Evolutionary conservation across 441 rosid species (phyloP), one percentile per base, ranked within the genome.

Genomic region (Gossypium davidsonii): DNA sequence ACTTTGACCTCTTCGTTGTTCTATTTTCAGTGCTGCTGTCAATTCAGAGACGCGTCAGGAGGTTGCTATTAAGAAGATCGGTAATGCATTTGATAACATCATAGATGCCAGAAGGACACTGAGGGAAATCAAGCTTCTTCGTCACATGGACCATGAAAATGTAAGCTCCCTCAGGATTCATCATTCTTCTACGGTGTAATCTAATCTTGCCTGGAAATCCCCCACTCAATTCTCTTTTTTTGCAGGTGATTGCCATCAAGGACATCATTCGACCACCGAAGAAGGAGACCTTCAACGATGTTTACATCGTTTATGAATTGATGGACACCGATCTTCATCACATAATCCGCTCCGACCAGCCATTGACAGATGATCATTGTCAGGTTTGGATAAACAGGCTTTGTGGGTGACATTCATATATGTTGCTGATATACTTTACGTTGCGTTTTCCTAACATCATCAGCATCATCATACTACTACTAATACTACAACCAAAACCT

Each of bases 281-380:
- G 74, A 89, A 81, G 79, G 90, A 87, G n/a, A 81, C 77, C 56
- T 89, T 89, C 74, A 68, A 79, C 21, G 94, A 89, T 73, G 94
- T 89, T 28, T 89, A 87, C 77, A 89, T 87, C 57, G 91, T 89
- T 64, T 89, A 82, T 37, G 94, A 89, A 80, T 77, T 87, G 68
- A 85, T 89, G 93, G 91, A 87, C 77, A 82, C 88, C 67, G 93
- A 87, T 85, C 93, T 89, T 76, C 90, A 86, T 62, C 91, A 83
- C 81, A 82, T 85, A 72, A 87, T 89, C 80, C 91, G 84, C 37
- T 89, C 93, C 37, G 80, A 82, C 65, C 88, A 87, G 61, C 71
- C 70, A 46, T 78, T 89, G 70, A 84, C 76, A 39, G 89, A 86
- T 79, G 83, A 89, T 72, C 93, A 86, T 78, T 87, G 88, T 77